Evolutionary conservation across 2,329 filamentous ascomycete genomes (phyloP).

Genomic region (Penicillium brevicompactum): DNA sequence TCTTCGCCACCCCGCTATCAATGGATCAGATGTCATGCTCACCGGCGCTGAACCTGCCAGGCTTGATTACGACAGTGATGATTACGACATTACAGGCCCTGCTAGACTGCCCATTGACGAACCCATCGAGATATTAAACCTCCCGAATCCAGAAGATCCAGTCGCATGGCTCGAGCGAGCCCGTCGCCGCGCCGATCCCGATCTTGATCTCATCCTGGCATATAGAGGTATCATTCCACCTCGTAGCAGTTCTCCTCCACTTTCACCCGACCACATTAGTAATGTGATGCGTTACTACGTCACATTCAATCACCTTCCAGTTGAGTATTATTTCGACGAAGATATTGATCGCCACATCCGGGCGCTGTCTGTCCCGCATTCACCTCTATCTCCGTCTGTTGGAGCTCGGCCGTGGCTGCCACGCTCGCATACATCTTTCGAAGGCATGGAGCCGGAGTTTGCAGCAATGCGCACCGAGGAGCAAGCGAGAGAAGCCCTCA

Average conservation of each 20-base stretch:
- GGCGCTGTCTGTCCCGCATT: not conserved
- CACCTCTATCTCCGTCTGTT: not conserved
- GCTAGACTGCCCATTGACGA: too few relatives aligned
- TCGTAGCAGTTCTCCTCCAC: not conserved
- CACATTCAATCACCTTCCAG: not conserved
- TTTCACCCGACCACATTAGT: not conserved
- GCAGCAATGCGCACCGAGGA: not conserved
- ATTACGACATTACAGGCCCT: not conserved
- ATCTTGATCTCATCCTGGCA: too few relatives aligned
- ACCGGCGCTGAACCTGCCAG: not conserved
- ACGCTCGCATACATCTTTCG: constrained; percentile 8
- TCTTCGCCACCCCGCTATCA: not conserved
- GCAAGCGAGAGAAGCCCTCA: not conserved
- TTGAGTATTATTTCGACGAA: not conserved
- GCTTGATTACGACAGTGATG: not conserved
- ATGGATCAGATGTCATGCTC: not conserved
- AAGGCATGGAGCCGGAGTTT: constrained; percentile 8
- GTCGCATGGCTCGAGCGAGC: too few relatives aligned
- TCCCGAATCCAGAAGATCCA: too few relatives aligned
- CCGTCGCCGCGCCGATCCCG: too few relatives aligned
- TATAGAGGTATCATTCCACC: too few relatives aligned
- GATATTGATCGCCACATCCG: not conserved
- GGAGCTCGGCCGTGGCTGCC: not conserved
- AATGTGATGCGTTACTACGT: too few relatives aligned
- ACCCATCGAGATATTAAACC: too few relatives aligned